Conservation (phyloP, 371 early-diverging fungal genomes). For the Mucor lusitanicus region DNA sequence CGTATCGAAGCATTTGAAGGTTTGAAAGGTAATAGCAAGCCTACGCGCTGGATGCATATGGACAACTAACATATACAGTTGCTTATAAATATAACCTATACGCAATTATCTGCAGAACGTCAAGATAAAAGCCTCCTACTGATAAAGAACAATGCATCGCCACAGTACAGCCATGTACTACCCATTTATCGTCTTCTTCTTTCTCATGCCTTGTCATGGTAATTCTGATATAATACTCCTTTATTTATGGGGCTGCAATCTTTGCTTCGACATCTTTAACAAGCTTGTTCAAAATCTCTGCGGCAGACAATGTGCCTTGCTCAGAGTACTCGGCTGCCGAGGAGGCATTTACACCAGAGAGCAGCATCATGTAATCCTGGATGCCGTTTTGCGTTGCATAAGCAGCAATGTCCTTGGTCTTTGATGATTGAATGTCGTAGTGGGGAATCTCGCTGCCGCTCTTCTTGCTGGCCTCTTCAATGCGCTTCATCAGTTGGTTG, state of each 20-base stretch:
- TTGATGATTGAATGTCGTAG: slow-evolving; percentile 46
- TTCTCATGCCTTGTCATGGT: too few species aligned
- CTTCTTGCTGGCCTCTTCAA: slow-evolving; percentile 16
- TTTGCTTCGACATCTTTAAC: slow-evolving; percentile 16
- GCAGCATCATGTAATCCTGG: slow-evolving; percentile 37
- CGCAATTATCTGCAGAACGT: too few species aligned
- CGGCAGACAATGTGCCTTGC: slow-evolving; percentile 32
- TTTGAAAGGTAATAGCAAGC: too few species aligned
- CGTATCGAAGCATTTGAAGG: too few species aligned
- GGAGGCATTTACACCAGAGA: slow-evolving; percentile 27
- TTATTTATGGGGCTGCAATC: background rate
- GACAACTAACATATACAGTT: too few species aligned
- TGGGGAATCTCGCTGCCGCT: slow-evolving; percentile 18
- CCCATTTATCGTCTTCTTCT: too few species aligned
- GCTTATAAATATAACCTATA: too few species aligned
- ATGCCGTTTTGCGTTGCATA: slow-evolving; percentile 27
- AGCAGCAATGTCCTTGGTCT: slow-evolving; percentile 42
- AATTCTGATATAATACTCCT: background rate
- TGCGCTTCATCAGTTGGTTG: slow-evolving; percentile 35
- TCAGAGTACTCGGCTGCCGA: slow-evolving; percentile 38
- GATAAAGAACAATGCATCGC: too few species aligned
- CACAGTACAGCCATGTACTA: too few species aligned
- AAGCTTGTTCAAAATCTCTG: slow-evolving; percentile 32
- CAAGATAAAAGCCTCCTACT: too few species aligned
- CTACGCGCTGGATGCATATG: too few species aligned